Percentiles rank a stretch among this genome's conserved stretches.
Conservation (phyloP, 768 basidiomycete species). For the Mycena venus region DNA sequence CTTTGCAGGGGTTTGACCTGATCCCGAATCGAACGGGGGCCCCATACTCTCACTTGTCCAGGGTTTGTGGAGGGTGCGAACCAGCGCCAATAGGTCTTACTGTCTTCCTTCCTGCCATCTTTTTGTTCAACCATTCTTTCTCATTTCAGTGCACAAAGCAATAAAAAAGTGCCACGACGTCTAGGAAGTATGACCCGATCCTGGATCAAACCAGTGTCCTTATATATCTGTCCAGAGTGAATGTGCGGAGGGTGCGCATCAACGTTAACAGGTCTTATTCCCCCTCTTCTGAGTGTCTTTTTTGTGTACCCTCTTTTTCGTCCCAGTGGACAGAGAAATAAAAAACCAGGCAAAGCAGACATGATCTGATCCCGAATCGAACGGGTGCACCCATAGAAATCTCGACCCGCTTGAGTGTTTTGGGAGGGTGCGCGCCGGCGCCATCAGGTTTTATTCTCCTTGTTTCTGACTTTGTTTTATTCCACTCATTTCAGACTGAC, state of each 20-base stretch:
- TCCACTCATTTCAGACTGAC: too few relatives aligned
- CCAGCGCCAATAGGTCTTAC: neutral
- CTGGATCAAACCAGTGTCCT: neutral
- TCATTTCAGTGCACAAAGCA: too few relatives aligned
- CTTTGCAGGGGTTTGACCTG: neutral
- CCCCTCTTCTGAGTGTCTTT: too few relatives aligned
- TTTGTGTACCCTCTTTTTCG: too few relatives aligned
- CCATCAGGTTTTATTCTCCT: neutral
- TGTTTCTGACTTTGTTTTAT: too few relatives aligned
- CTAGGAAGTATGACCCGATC: neutral
- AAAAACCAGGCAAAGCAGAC: too few relatives aligned
- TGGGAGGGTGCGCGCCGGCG: neutral
- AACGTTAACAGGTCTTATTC: neutral
- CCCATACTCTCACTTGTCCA: neutral
- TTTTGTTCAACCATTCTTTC: neutral
- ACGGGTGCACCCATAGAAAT: neutral
- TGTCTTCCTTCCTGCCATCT: neutral
- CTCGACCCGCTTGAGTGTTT: too few relatives aligned
- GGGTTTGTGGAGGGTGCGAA: neutral
- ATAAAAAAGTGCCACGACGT: too few relatives aligned
- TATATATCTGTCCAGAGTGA: neutral
- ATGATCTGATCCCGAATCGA: conserved; percentile 3
- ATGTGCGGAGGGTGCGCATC: neutral
- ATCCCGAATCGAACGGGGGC: neutral
- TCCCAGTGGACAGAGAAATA: too few relatives aligned